Evolutionary conservation across 176 grass and related monocot genomes (phyloP).

Genomic region (Elymus sibiricus): DNA sequence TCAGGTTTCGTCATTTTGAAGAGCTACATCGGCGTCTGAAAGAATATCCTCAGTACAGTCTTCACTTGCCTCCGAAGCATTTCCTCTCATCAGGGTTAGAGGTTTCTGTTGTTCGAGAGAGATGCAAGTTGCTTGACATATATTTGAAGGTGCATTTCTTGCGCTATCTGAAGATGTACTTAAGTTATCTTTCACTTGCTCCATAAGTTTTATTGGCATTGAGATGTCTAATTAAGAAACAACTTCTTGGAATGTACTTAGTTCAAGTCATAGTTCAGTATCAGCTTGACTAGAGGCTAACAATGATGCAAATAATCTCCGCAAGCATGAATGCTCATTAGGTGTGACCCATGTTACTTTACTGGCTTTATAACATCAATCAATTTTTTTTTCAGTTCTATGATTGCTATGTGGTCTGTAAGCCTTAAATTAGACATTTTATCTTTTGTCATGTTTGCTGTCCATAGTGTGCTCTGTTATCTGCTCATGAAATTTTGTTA

Average conservation of each 20-base stretch:
- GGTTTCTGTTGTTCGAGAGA: constrained; percentile 85
- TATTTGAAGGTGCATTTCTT: constrained; percentile 87
- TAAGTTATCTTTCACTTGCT: background rate
- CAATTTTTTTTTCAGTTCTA: constrained; percentile 10
- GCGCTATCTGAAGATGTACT: constrained; percentile 23
- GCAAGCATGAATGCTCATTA: constrained; percentile 13
- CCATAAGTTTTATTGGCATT: constrained; percentile 1
- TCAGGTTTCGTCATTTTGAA: constrained; percentile 98
- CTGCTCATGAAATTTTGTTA: background rate
- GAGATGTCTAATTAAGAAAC: constrained; percentile 5
- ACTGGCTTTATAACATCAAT: constrained; percentile 2
- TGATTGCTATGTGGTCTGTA: constrained; percentile 13
- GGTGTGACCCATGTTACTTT: constrained; percentile 16
- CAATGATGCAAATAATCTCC: background rate
- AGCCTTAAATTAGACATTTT: constrained; percentile 12
- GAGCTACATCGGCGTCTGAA: constrained; percentile 94
- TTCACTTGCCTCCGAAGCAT: constrained; percentile 94
- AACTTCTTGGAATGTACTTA: constrained; percentile 19
- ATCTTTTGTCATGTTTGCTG: constrained; percentile 1
- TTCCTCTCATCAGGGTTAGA: constrained; percentile 97
- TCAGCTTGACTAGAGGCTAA: background rate
- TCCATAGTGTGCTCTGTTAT: background rate
- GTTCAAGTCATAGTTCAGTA: background rate
- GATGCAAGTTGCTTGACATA: constrained; percentile 90
- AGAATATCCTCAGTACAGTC: constrained; percentile 94